These are phyloP conservation scores for Schwanniomyces polymorphus DNA, from an alignment of 805 yeast species.

Conservation along the genomic window DNA sequence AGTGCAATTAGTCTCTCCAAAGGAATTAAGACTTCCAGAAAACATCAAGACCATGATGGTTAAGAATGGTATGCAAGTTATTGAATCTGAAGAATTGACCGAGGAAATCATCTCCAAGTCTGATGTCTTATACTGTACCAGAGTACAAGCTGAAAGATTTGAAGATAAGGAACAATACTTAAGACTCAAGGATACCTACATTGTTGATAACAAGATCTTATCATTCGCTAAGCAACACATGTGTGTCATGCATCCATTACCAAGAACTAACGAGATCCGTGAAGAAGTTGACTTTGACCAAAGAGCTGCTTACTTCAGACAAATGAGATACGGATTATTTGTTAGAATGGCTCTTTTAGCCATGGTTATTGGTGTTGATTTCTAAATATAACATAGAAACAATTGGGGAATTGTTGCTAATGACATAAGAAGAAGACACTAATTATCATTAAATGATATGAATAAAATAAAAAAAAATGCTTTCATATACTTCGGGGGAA, in stretches of 20 bases:
- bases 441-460: background rate
- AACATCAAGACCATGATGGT: constrained; percentile 66
- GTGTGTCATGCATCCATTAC: constrained; percentile 99
- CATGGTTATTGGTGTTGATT: constrained; percentile 95
- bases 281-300: constrained; percentile 99
- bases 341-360: constrained; percentile 99
- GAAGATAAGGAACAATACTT: constrained; percentile 72
- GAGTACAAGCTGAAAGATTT: constrained; percentile 98
- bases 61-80: constrained; percentile 65
- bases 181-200: constrained; percentile 85
- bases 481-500: constrained; percentile 5
- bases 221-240: constrained; percentile 95
- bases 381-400: constrained; percentile 31
- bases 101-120: constrained; percentile 84
- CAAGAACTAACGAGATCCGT: constrained; percentile 93
- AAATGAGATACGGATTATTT: constrained; percentile 97
- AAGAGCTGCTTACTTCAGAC: constrained; percentile 99
- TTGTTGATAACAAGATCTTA: constrained; percentile 89
- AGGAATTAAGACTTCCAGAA: constrained; percentile 81
- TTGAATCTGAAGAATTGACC: constrained; percentile 76
- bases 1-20: constrained; percentile 88
- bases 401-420: constrained; percentile 7
- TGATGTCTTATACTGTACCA: constrained; percentile 95
- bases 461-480: constrained; percentile 3
- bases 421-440: background rate